These are phyloP conservation scores for Pseudogymnoascus sp. DNA, from an alignment of 2,329 filamentous ascomycete genomes.

Conservation along the genomic window DNA sequence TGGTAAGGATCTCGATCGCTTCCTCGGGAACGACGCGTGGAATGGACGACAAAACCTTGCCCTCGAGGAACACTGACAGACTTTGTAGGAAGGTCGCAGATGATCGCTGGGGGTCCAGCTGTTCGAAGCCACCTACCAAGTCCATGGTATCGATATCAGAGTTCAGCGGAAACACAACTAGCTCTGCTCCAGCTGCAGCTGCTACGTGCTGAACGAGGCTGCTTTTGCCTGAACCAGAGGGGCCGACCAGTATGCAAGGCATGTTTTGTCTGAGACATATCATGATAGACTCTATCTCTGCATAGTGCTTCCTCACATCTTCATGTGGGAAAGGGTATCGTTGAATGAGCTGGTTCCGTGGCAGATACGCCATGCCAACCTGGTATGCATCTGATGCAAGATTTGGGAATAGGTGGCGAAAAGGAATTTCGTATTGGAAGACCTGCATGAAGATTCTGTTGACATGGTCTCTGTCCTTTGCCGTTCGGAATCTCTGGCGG, in stretches of 20 bases:
- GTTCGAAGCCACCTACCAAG: constrained; percentile 92
- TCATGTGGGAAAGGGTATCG: constrained; percentile 43
- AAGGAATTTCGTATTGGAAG: constrained; percentile 40
- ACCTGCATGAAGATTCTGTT: constrained; percentile 56
- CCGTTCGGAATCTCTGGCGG: constrained; percentile 74
- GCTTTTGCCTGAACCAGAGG: constrained; percentile 82
- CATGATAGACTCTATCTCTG: constrained; percentile 76
- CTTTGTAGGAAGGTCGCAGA: constrained; percentile 52
- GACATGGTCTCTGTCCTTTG: constrained; percentile 58
- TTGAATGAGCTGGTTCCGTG: constrained; percentile 48
- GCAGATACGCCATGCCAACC: constrained; percentile 67
- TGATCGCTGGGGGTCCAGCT: constrained; percentile 73
- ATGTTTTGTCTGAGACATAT: constrained; percentile 79
- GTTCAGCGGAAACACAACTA: constrained; percentile 83
- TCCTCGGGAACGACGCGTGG: constrained; percentile 39
- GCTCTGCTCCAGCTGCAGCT: constrained; percentile 62
- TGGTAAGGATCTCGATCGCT: constrained; percentile 43
- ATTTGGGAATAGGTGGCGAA: constrained; percentile 63
- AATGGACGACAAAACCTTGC: constrained; percentile 39
- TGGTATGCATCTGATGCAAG: constrained; percentile 60
- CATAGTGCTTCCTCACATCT: constrained; percentile 48
- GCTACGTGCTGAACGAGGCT: constrained; percentile 71
- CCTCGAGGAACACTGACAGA: constrained; percentile 44
- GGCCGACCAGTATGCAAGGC: constrained; percentile 80
- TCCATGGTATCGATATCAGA: constrained; percentile 96